A percentile compares a stretch with the other conserved stretches of the same genome.
These are phyloP conservation scores for Sphaerobolus stellatus DNA, from an alignment of 1,284 basidiomycete genomes.

Conservation along the genomic window DNA sequence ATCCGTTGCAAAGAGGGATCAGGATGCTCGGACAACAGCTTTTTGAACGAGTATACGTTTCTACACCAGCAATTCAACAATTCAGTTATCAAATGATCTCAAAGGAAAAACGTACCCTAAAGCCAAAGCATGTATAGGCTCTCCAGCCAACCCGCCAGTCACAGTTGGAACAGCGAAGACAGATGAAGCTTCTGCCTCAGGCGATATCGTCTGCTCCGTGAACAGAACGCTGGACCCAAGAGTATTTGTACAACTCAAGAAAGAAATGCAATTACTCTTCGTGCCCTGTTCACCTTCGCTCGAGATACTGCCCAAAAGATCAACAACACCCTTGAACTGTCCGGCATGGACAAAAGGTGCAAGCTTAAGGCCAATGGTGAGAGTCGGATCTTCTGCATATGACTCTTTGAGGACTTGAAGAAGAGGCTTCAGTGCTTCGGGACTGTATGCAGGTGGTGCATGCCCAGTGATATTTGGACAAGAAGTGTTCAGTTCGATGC, in stretches of 20 bases:
- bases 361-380: slow-evolving; percentile 77
- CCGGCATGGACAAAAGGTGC: slow-evolving; percentile 70
- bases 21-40: slow-evolving; percentile 45
- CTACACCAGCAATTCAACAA: slow-evolving; percentile 14
- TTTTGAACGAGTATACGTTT: slow-evolving; percentile 46
- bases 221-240: slow-evolving; percentile 69
- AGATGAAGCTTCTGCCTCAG: slow-evolving; percentile 3
- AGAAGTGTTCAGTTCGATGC: slow-evolving; percentile 74
- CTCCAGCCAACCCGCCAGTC: slow-evolving; percentile 73
- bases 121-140: slow-evolving; percentile 68
- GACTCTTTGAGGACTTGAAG: slow-evolving; percentile 52
- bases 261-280: slow-evolving; percentile 47
- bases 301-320: slow-evolving; percentile 38
- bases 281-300: slow-evolving; percentile 16
- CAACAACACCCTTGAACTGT: slow-evolving; percentile 59
- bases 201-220: slow-evolving; percentile 42
- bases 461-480: slow-evolving; percentile 72
- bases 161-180: slow-evolving; percentile 46
- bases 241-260: slow-evolving; percentile 76
- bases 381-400: slow-evolving; percentile 46
- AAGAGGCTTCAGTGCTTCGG: slow-evolving; percentile 44
- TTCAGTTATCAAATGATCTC: neutral
- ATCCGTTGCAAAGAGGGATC: slow-evolving; percentile 47
- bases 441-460: slow-evolving; percentile 66
- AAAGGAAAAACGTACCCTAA: slow-evolving; percentile 63